Percentiles rank a stretch among this genome's conserved stretches.
Evolutionary conservation across 2,329 filamentous ascomycete species (phyloP).

Genomic region (Botrytis paeoniae): DNA sequence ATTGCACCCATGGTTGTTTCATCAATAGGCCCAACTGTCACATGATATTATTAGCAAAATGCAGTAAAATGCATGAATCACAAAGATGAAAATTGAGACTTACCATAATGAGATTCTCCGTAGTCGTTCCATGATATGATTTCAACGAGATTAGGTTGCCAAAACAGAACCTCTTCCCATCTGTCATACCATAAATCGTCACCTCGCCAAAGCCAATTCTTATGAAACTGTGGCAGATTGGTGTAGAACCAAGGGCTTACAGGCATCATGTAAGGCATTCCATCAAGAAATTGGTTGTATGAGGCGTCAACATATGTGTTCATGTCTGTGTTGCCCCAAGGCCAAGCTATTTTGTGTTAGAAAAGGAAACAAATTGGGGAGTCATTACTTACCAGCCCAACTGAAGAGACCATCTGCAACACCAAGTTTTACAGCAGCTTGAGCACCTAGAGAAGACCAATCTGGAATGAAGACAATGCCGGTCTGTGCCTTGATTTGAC

Average conservation of each 20-base stretch:
- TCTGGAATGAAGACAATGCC: constrained; percentile 4
- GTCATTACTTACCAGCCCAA: background rate
- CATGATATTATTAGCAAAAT: background rate
- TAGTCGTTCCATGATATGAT: constrained; percentile 50
- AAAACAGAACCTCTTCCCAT: constrained; percentile 42
- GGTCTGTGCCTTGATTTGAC: constrained; percentile 1
- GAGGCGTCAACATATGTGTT: constrained; percentile 24
- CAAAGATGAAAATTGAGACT: constrained; percentile 39
- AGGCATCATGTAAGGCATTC: constrained; percentile 28
- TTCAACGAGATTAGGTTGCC: constrained; percentile 45
- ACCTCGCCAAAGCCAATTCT: constrained; percentile 44
- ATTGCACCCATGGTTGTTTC: background rate
- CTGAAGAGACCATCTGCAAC: constrained; percentile 8
- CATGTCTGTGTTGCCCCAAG: constrained; percentile 26
- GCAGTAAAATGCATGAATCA: background rate
- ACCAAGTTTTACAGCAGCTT: background rate
- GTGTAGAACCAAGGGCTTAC: constrained; percentile 41
- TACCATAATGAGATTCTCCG: constrained; percentile 52
- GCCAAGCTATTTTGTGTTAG: constrained; percentile 18
- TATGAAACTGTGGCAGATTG: constrained; percentile 35
- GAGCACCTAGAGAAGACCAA: constrained; percentile 10
- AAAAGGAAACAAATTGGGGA: background rate
- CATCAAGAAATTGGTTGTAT: constrained; percentile 21
- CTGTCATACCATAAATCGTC: constrained; percentile 42
- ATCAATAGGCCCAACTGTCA: background rate